Evolutionary conservation across 306 rosid species (phyloP).

Genomic region (Pterocarpus santalinus): DNA sequence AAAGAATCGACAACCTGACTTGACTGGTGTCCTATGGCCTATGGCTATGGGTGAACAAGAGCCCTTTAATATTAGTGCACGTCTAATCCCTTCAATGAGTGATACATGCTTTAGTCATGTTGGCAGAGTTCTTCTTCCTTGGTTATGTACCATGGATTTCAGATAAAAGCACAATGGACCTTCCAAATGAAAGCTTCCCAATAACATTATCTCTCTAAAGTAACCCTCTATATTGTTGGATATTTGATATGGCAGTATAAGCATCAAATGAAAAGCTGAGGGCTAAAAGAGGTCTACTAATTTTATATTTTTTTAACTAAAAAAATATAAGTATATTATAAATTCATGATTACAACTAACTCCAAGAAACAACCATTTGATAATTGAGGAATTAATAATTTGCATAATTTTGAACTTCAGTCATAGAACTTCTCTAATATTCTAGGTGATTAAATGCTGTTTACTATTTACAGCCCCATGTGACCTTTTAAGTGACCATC

Average conservation of each 20-base stretch:
- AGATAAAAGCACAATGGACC: conserved; percentile 2
- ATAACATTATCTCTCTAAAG: too few species aligned
- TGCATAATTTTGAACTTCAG: neutral
- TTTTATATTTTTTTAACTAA: neutral
- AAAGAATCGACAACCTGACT: conserved; percentile 42
- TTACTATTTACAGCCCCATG: neutral
- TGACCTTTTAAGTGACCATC: neutral
- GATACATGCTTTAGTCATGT: neutral
- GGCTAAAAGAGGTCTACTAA: neutral
- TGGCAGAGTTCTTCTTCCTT: neutral
- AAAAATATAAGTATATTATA: neutral
- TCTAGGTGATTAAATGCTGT: neutral
- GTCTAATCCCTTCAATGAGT: conserved; percentile 31
- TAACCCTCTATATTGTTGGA: neutral
- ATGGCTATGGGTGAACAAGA: conserved; percentile 8
- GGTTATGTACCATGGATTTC: neutral
- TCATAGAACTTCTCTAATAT: neutral
- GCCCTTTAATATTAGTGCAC: conserved; percentile 32
- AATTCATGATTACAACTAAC: neutral
- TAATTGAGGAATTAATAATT: conserved; percentile 18
- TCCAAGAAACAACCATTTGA: neutral
- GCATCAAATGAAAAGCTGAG: conserved; percentile 2
- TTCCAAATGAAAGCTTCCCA: neutral
- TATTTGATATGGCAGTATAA: neutral
- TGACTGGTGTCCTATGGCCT: conserved; percentile 30